phyloP scores from a whole-genome alignment of 192 early-diverging fungal genomes.

The Mortierella antarctica region DNA sequence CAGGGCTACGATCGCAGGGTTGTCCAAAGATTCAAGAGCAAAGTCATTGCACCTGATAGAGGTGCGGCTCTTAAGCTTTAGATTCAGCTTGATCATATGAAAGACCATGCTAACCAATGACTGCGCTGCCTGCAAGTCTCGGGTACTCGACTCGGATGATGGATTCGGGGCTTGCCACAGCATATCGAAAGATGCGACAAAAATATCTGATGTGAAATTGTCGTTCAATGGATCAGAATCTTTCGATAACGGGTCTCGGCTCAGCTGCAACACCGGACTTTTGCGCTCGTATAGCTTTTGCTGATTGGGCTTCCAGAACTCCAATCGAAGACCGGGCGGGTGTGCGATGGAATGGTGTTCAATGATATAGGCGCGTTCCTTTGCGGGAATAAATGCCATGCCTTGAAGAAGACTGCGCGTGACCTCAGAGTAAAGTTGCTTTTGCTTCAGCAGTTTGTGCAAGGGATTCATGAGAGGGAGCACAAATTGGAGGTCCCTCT shows the following conservation, averaged over 20 bases:
- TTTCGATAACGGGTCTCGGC: background rate
- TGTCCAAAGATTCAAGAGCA: slow-evolving; percentile 8
- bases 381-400: slow-evolving; percentile 13
- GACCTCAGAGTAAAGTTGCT: background rate
- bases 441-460: background rate
- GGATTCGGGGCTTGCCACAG: slow-evolving; percentile 1
- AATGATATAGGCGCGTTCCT: background rate
- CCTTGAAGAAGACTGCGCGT: background rate
- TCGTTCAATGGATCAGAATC: slow-evolving; percentile 3
- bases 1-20: slow-evolving; percentile 30
- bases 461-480: background rate
- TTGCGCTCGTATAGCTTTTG: slow-evolving; percentile 2
- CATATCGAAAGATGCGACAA: slow-evolving; percentile 25
- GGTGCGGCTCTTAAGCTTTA: background rate
- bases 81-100: slow-evolving; percentile 1
- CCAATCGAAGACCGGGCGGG: background rate
- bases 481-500: background rate
- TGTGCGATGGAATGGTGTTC: slow-evolving; percentile 9
- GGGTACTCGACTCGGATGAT: too few relatives aligned
- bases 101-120: slow-evolving; percentile 3
- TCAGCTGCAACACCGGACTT: slow-evolving; percentile 14
- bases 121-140: too few relatives aligned
- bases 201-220: slow-evolving; percentile 16
- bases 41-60: slow-evolving; percentile 4
- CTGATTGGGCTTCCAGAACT: background rate